Base-by-base conservation (phyloP, 1,284 basidiomycete genomes). In the Tilletia caries region DNA sequence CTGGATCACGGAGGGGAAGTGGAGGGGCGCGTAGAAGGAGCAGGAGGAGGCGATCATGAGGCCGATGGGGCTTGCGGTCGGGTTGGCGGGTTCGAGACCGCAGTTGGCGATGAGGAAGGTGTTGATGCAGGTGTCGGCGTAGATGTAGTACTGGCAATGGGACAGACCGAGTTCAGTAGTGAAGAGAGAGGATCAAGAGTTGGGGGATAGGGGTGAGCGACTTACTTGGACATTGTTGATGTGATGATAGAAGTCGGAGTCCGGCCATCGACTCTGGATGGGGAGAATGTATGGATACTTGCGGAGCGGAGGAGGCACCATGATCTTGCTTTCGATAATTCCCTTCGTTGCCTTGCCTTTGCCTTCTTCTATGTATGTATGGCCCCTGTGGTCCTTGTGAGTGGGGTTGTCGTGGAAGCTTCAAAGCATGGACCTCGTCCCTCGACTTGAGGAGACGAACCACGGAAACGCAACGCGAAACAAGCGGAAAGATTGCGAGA, bases 21-120 rank as follows among this genome's bases (percentile, higher is more conserved):
- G 27, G 34, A 66, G 65, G 32, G 65, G 50, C 10, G 65, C 65
- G 29, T 43, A 20, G 58, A 62, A 62, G 27, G 6, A 6, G 29
- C 58, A 62, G 58, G 32, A 33, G 23, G 27, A 33, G 27, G 32
- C 15, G 32, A 62, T 62, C 58, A 62, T 62, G 2, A 62, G 32
- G 13, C 58, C 58, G 27, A 62, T 62, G 27, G 58, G 58, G 13
- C 27, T 33, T 5, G 8, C 20, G 3, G 58, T 8, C 27, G 27
- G 27, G 33, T 6, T 10, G 37, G 37, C 37, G 20, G 58, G 58
- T 33, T 62, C 32, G 58, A 62, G 58, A 23, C 58, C 58, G 18
- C 58, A 62, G 15, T 62, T 33, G 58, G 2, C 32, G 58, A 62
- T 62, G 3, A 62, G 32, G 58, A 33, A 62, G 32, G 27, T 62